A percentile compares a stretch with the other conserved stretches of the same genome.
These are phyloP conservation scores for Allium cepa DNA, from an alignment of 106 monocot genomes.

Conservation along the genomic window DNA sequence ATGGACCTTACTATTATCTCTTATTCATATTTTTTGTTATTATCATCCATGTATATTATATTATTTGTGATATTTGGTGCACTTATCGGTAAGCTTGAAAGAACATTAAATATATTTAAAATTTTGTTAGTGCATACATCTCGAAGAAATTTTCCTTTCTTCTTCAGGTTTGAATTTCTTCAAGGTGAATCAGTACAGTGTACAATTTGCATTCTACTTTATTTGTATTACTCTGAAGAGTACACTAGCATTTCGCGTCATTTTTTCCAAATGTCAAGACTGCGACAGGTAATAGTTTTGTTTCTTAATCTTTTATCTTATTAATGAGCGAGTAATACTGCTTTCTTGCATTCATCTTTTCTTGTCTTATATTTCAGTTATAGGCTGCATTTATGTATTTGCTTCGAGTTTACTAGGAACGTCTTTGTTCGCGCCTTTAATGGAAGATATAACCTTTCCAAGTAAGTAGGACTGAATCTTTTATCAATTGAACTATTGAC, in stretches of 20 bases:
- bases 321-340: not conserved
- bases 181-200: conserved; percentile 27
- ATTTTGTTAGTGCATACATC: not conserved
- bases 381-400: conserved; percentile 45
- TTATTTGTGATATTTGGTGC: conserved; percentile 42
- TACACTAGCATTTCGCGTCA: conserved; percentile 26
- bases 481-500: too few species aligned
- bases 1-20: conserved; percentile 53
- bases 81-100: conserved; percentile 27
- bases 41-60: conserved; percentile 39
- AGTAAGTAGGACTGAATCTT: conserved; percentile 16
- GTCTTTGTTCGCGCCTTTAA: conserved; percentile 24
- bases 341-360: not conserved
- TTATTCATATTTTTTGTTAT: conserved; percentile 46
- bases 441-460: conserved; percentile 34
- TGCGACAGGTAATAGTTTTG: conserved; percentile 19
- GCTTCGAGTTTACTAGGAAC: conserved; percentile 32
- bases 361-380: conserved; percentile 16
- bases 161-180: conserved; percentile 38
- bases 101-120: not conserved
- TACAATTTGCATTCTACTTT: conserved; percentile 41
- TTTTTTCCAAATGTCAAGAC: conserved; percentile 39
- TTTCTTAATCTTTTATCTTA: not conserved
- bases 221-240: conserved; percentile 40
- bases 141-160: not conserved